Percentiles rank a stretch among this genome's conserved stretches.
Evolutionary conservation across 2,329 filamentous ascomycete species (phyloP).

Genomic region (Fusarium sp.): DNA sequence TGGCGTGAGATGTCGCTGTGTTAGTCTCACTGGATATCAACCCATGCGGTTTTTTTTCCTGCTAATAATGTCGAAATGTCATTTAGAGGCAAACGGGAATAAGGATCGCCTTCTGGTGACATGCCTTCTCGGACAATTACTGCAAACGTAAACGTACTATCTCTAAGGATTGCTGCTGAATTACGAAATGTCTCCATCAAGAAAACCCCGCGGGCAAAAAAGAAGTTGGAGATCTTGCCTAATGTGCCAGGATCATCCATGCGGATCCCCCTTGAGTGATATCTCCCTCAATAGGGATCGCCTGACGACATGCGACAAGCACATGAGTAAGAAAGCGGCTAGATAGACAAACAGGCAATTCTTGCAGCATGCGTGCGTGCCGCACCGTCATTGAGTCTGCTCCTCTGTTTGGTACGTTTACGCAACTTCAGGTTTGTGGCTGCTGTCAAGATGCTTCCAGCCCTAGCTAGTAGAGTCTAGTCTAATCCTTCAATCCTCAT

Average conservation of each 20-base stretch:
- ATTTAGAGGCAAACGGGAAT: slow-evolving; percentile 7
- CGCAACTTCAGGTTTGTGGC: slow-evolving; percentile 19
- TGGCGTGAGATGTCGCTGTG: slow-evolving; percentile 32
- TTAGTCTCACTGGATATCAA: slow-evolving; percentile 29
- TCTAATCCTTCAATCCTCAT: slow-evolving; percentile 26
- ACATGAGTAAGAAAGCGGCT: background rate
- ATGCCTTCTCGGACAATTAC: background rate
- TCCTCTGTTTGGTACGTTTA: slow-evolving; percentile 27
- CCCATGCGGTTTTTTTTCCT: background rate
- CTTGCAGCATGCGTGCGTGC: slow-evolving; percentile 2
- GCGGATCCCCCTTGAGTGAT: slow-evolving; percentile 23
- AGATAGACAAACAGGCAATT: slow-evolving; percentile 21
- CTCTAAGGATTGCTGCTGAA: background rate
- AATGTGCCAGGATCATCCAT: slow-evolving; percentile 17
- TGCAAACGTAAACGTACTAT: background rate
- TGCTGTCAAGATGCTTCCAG: slow-evolving; percentile 29
- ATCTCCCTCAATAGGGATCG: slow-evolving; percentile 36
- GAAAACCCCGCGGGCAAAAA: slow-evolving; percentile 20
- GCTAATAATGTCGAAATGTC: slow-evolving; percentile 6
- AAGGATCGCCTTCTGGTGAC: background rate
- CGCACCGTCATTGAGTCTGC: background rate
- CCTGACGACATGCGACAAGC: slow-evolving; percentile 28
- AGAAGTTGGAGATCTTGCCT: slow-evolving; percentile 19
- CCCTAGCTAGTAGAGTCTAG: slow-evolving; percentile 26
- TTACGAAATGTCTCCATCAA: background rate